phyloP scores from a whole-genome alignment of 2,329 filamentous ascomycete species.

The Beauveria rudraprayagi region DNA sequence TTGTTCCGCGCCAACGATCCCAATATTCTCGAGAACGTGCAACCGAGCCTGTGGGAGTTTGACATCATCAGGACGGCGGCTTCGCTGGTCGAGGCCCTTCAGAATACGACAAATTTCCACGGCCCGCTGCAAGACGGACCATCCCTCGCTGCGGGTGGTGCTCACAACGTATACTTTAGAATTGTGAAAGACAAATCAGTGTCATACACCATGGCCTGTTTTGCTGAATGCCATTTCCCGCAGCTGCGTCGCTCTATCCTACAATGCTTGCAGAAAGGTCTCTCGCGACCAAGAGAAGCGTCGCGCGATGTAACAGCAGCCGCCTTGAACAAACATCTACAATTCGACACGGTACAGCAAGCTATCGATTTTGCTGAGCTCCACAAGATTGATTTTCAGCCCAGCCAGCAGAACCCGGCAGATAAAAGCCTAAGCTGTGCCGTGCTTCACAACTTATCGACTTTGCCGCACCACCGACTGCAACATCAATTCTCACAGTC shows the following conservation, averaged over 20 bases:
- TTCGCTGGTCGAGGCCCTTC: conserved; percentile 50
- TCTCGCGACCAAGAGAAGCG: conserved; percentile 47
- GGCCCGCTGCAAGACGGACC: conserved; percentile 47
- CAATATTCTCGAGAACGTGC: conserved; percentile 43
- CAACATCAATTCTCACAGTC: conserved; percentile 47
- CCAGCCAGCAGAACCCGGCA: conserved; percentile 25
- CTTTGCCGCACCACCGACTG: conserved; percentile 41
- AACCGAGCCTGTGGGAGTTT: conserved; percentile 44
- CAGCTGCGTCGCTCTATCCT: conserved; percentile 51
- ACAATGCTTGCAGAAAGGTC: conserved; percentile 44
- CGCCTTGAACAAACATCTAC: conserved; percentile 48
- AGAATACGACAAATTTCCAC: conserved; percentile 48
- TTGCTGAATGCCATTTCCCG: conserved; percentile 60
- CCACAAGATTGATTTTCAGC: conserved; percentile 46
- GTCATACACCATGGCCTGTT: conserved; percentile 63
- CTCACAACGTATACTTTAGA: conserved; percentile 48
- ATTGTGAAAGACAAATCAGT: conserved; percentile 49
- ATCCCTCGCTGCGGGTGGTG: conserved; percentile 40
- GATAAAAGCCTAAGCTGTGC: conserved; percentile 32
- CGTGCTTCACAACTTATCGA: conserved; percentile 34
- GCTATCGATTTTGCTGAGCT: conserved; percentile 56
- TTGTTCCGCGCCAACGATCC: conserved; percentile 54
- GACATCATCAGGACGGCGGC: conserved; percentile 54
- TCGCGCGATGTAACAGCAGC: conserved; percentile 53
- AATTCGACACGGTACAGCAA: conserved; percentile 60